Conservation (phyloP, 2,329 filamentous ascomycete genomes). For the Mycosphaerelloides madeirae region DNA sequence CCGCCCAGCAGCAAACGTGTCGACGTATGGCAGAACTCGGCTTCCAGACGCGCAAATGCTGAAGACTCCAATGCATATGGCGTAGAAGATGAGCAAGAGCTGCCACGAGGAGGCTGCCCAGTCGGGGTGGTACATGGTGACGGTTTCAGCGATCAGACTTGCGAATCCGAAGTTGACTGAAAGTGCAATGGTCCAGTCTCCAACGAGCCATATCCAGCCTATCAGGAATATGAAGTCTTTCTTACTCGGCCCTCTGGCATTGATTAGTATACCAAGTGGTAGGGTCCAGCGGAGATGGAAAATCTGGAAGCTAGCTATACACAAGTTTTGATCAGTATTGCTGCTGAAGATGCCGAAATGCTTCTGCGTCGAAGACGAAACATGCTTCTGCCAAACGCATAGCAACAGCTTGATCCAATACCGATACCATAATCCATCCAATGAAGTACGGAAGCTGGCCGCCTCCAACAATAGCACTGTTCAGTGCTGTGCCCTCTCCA, state of each 20-base stretch:
- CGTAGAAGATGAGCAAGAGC: constrained; percentile 66
- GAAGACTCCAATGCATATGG: constrained; percentile 60
- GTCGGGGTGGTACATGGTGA: constrained; percentile 51
- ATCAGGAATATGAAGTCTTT: constrained; percentile 43
- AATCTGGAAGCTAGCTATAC: constrained; percentile 71
- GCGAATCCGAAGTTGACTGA: background rate
- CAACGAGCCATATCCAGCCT: constrained; percentile 61
- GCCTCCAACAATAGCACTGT: constrained; percentile 53
- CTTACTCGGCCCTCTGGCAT: constrained; percentile 1
- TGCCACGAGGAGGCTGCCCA: constrained; percentile 57
- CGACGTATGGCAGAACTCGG: constrained; percentile 58
- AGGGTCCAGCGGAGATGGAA: constrained; percentile 69
- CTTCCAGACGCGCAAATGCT: constrained; percentile 63
- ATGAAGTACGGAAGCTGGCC: constrained; percentile 66
- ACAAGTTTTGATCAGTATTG: too few species aligned
- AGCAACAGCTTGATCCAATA: constrained; percentile 66
- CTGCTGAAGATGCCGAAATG: too few species aligned
- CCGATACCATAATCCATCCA: constrained; percentile 63
- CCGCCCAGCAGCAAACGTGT: constrained; percentile 54
- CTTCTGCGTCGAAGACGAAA: too few species aligned
- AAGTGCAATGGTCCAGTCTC: constrained; percentile 72
- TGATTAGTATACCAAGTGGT: constrained; percentile 55
- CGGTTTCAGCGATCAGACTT: constrained; percentile 35
- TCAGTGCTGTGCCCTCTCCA: constrained; percentile 52
- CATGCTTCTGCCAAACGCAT: constrained; percentile 64